phyloP scores from a whole-genome alignment of 2,329 filamentous ascomycete genomes.

The Pseudocercospora macadamiae region DNA sequence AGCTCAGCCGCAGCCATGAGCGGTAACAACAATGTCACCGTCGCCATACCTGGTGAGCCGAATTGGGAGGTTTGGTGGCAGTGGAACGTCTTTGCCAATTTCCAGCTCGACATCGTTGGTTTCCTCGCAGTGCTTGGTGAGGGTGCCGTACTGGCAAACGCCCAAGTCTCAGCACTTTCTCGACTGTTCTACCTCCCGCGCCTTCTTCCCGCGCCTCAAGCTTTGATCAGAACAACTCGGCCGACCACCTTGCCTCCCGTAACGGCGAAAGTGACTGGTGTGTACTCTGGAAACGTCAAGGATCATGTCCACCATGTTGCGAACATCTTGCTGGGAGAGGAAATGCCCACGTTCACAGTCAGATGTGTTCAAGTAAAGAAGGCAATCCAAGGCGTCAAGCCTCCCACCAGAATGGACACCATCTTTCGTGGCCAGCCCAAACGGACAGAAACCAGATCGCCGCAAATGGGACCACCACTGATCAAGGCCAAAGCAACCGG shows the following conservation, averaged over 20 bases:
- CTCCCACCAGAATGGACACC: slow-evolving; percentile 17
- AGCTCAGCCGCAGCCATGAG: slow-evolving; percentile 24
- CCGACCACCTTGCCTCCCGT: slow-evolving; percentile 47
- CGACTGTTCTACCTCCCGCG: slow-evolving; percentile 54
- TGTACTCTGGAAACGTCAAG: slow-evolving; percentile 52
- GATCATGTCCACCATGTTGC: slow-evolving; percentile 54
- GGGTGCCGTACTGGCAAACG: slow-evolving; percentile 53
- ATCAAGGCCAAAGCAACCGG: slow-evolving; percentile 51
- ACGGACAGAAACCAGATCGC: slow-evolving; percentile 6
- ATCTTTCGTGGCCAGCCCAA: slow-evolving; percentile 46
- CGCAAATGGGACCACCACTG: slow-evolving; percentile 6
- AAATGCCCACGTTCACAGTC: slow-evolving; percentile 28
- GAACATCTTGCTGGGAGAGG: slow-evolving; percentile 45
- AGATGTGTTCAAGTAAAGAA: slow-evolving; percentile 35
- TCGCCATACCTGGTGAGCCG: slow-evolving; percentile 28
- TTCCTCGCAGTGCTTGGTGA: slow-evolving; percentile 58
- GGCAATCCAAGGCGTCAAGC: neutral
- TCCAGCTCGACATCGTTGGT: slow-evolving; percentile 60
- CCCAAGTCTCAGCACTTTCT: slow-evolving; percentile 55
- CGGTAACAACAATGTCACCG: slow-evolving; percentile 33
- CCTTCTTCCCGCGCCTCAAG: slow-evolving; percentile 55
- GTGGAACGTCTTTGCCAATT: slow-evolving; percentile 38
- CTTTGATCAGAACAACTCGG: slow-evolving; percentile 50
- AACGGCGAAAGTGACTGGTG: slow-evolving; percentile 47
- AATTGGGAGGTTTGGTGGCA: slow-evolving; percentile 43